A percentile compares a stretch with the other conserved stretches of the same genome.
Conservation (phyloP, 495 filamentous ascomycete species). For the Acidiella bohemica region DNA sequence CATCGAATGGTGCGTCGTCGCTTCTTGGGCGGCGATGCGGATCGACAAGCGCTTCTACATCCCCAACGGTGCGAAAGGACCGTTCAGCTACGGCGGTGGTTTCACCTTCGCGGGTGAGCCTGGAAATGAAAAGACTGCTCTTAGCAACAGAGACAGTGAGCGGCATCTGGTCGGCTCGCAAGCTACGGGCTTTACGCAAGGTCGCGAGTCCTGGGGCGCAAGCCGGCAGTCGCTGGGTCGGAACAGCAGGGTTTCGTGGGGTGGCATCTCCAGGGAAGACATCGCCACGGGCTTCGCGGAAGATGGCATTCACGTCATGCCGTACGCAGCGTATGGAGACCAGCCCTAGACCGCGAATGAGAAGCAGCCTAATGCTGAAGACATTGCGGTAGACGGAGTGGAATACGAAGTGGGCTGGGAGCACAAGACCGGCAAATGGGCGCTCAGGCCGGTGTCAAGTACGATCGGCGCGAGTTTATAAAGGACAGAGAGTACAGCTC, state of each 20-base stretch:
- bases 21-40: constrained; percentile 23
- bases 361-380: constrained; percentile 4
- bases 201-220: constrained; percentile 9
- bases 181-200: background rate
- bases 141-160: constrained; percentile 6
- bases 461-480: no score
- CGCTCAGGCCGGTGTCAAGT: constrained; percentile 9
- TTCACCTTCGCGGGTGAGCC: constrained; percentile 19
- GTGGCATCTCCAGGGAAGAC: constrained; percentile 10
- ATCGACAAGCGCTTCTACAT: constrained; percentile 28
- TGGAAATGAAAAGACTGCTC: constrained; percentile 15
- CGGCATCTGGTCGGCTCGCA: constrained; percentile 10
- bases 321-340: constrained; percentile 3
- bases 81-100: constrained; percentile 18
- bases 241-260: constrained; percentile 10
- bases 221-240: constrained; percentile 2
- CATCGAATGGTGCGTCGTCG: constrained; percentile 27
- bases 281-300: constrained; percentile 4
- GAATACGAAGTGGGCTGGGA: constrained; percentile 19
- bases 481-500: no score
- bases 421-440: constrained; percentile 16
- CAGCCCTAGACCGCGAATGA: no score
- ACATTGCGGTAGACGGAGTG: constrained; percentile 9
- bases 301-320: constrained; percentile 7
- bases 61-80: constrained; percentile 28